phyloP scores from a whole-genome alignment of 164 flowering plant species.

The Cinnamomum micranthum region DNA sequence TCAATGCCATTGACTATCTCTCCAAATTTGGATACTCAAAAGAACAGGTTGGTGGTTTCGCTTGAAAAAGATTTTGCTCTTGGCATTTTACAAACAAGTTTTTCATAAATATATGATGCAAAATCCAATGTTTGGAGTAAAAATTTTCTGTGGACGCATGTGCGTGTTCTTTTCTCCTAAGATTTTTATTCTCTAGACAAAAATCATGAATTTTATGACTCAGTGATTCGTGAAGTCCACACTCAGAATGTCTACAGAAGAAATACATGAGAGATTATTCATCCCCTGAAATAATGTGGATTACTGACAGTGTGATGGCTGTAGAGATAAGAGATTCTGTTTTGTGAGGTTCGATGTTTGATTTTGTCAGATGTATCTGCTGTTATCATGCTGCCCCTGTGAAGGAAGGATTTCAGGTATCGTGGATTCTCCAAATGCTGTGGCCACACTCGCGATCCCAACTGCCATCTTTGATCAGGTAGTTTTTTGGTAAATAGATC shows the following conservation, averaged over 20 bases:
- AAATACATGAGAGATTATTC: too few relatives aligned
- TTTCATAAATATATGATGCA: too few relatives aligned
- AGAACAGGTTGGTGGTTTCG: constrained; percentile 54
- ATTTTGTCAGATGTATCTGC: neutral
- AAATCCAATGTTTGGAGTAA: too few relatives aligned
- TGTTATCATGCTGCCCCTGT: neutral
- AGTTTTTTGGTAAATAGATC: constrained; percentile 30
- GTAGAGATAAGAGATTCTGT: neutral
- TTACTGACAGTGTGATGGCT: neutral
- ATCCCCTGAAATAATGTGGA: too few relatives aligned
- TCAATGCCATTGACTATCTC: constrained; percentile 91
- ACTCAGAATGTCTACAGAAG: too few relatives aligned
- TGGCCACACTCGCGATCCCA: constrained; percentile 85
- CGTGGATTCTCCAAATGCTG: constrained; percentile 84
- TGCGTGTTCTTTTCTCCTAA: neutral
- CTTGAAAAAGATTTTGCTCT: too few relatives aligned
- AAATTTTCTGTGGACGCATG: too few relatives aligned
- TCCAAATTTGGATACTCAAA: constrained; percentile 89
- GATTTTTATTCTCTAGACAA: neutral
- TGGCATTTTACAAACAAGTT: too few relatives aligned
- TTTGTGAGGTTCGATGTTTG: neutral
- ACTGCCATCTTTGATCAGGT: constrained; percentile 92
- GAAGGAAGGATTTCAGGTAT: constrained; percentile 91
- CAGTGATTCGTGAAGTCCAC: too few relatives aligned
- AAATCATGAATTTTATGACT: neutral